Conservation (phyloP, 192 early-diverging fungal species). For the Entomortierella chlamydospora region DNA sequence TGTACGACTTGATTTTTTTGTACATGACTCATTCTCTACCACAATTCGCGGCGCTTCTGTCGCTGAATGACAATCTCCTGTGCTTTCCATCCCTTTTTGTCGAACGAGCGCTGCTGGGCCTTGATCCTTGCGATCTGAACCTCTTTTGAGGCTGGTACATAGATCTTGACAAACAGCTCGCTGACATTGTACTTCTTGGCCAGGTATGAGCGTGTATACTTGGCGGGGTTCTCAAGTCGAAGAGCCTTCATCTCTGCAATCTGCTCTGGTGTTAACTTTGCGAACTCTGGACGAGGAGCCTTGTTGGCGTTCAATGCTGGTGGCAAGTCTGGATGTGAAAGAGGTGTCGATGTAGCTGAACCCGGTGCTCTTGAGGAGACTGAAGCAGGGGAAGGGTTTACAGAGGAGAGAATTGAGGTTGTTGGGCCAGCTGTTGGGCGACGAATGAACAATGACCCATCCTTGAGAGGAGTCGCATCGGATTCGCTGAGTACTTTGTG, state of each 20-base stretch:
- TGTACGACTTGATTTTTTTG: no score
- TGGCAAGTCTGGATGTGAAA: slow-evolving; percentile 41
- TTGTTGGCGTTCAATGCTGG: slow-evolving; percentile 31
- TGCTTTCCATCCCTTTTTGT: slow-evolving; percentile 47
- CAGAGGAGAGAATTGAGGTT: slow-evolving; percentile 49
- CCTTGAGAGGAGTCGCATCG: slow-evolving; percentile 36
- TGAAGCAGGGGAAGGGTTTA: slow-evolving; percentile 38
- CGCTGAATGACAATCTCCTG: slow-evolving; percentile 44
- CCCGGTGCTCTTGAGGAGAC: slow-evolving; percentile 37
- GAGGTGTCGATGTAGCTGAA: slow-evolving; percentile 20
- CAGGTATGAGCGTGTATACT: slow-evolving; percentile 45
- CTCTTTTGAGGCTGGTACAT: slow-evolving; percentile 45
- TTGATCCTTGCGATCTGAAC: slow-evolving; percentile 38
- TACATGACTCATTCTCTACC: slow-evolving; percentile 9
- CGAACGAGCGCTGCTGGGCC: slow-evolving; percentile 41
- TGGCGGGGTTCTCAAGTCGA: slow-evolving; percentile 36
- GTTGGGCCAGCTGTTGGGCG: slow-evolving; percentile 50
- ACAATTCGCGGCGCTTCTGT: slow-evolving; percentile 54
- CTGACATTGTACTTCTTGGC: slow-evolving; percentile 56
- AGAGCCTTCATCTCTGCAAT: slow-evolving; percentile 46
- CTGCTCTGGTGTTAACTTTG: slow-evolving; percentile 33
- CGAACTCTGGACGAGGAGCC: slow-evolving; percentile 29
- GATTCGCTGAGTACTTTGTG: slow-evolving; percentile 30
- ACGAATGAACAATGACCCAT: slow-evolving; percentile 48
- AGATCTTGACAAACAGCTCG: slow-evolving; percentile 50